Evolutionary conservation across 108 stramenopile species (phyloP), one percentile per base, ranked within the genome.

Genomic region (Stephanodiscus minutulus): DNA sequence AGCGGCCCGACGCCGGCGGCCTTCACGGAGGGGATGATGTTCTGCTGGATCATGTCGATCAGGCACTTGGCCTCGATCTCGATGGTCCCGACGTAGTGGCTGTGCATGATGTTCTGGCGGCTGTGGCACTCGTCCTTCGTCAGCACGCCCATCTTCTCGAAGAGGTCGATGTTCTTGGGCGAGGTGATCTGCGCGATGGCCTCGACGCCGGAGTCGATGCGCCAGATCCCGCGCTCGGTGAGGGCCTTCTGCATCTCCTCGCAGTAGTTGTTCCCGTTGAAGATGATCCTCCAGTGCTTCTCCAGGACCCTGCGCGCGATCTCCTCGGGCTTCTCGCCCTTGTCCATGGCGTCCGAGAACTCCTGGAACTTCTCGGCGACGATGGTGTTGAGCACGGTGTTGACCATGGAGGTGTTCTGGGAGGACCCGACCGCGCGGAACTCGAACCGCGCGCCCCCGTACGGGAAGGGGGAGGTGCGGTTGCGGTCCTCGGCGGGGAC

Each of bases 381-480:
- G 63, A 96, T 96, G 37, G 97, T 88, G 82, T 96, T 94, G 69
- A 98, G 85, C 29, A 96, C 93, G 43, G 97, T 96, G 88, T 96
- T 95, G 68, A 95, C 95, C 81, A 98, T 72, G 60, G 94, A 95
- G 1, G 89, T 85, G 74, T 97, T 96, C 82, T 97, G 96, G 59
- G 95, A 77, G 21, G 97, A 98, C 54, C 97, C 97, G 54, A 96
- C 95, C 57, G 96, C 96, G 81, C 97, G 94, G 93, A 96, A 97
- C 79, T 98, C 97, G 83, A 98, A 97, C 54, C 97, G 90, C 18
- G 85, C 87, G 49, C 96, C 97, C 49, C 97, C 94, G 70, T 96
- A 98, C 36, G 96, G 96, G 90, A 98, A 98, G 49, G 96, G 96
- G 64, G 95, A 94, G 37, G 95, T 98, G 70, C 96, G 91, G 87